Conservation (phyloP, 2,329 filamentous ascomycete species). For the Exserohilum rostratum region DNA sequence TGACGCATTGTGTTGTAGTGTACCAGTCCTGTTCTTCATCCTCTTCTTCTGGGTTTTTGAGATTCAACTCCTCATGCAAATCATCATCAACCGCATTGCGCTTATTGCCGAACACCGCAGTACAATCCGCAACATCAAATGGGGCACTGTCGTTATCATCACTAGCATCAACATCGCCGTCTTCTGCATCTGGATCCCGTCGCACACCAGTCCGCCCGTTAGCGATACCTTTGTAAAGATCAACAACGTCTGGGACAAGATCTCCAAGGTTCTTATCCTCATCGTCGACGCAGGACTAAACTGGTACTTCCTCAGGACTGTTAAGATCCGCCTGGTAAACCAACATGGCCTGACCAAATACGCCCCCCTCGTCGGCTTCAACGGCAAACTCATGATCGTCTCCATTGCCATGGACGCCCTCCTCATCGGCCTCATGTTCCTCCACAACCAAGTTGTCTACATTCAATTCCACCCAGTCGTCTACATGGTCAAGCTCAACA, state of each 20-base stretch:
- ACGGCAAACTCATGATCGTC: slow-evolving; percentile 49
- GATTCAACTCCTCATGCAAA: slow-evolving; percentile 60
- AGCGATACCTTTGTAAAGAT: slow-evolving; percentile 51
- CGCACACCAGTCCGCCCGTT: slow-evolving; percentile 45
- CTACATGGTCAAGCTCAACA: slow-evolving; percentile 54
- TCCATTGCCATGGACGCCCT: slow-evolving; percentile 51
- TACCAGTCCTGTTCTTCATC: slow-evolving; percentile 42
- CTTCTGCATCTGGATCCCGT: slow-evolving; percentile 61
- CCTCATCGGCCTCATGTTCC: slow-evolving; percentile 50
- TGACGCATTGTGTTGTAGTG: slow-evolving; percentile 17
- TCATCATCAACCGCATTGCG: slow-evolving; percentile 61
- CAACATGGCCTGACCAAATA: slow-evolving; percentile 52
- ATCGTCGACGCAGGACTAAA: slow-evolving; percentile 60
- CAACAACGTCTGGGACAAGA: slow-evolving; percentile 61
- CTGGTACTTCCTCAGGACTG: slow-evolving; percentile 57
- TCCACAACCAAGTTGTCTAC: slow-evolving; percentile 47
- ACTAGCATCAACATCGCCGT: slow-evolving; percentile 60
- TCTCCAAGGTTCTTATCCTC: slow-evolving; percentile 60
- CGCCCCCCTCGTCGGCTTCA: slow-evolving; percentile 49
- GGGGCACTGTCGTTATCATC: slow-evolving; percentile 54
- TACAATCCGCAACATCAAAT: slow-evolving; percentile 54
- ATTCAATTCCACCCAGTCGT: slow-evolving; percentile 52
- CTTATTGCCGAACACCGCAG: slow-evolving; percentile 54
- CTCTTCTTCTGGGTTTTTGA: slow-evolving; percentile 43
- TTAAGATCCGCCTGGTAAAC: slow-evolving; percentile 47